These are phyloP conservation scores for Tolypocladium nubicola DNA, from an alignment of 2,329 filamentous ascomycete species.

Conservation along the genomic window DNA sequence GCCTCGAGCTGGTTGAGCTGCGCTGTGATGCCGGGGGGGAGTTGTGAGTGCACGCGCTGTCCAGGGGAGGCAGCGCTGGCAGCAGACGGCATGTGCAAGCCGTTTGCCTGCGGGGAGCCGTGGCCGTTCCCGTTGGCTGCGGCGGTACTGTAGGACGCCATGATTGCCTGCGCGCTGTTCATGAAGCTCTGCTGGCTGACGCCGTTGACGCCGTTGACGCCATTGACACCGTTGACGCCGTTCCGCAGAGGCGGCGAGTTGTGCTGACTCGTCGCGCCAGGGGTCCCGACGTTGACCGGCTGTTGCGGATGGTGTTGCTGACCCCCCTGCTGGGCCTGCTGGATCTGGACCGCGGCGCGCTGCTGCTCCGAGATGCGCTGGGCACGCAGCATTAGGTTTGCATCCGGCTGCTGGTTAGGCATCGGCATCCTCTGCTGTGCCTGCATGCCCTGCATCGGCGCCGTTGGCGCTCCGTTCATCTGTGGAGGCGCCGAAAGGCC, in stretches of 20 bases:
- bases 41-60: constrained; percentile 27
- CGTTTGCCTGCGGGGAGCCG: constrained; percentile 32
- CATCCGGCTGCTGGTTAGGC: constrained; percentile 32
- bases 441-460: constrained; percentile 53
- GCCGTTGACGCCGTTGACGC: constrained; percentile 27
- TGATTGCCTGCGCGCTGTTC: constrained; percentile 41
- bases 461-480: constrained; percentile 57
- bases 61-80: constrained; percentile 32
- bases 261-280: constrained; percentile 26
- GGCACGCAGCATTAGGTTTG: constrained; percentile 50
- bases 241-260: constrained; percentile 33
- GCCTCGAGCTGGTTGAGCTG: constrained; percentile 42
- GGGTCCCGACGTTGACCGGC: constrained; percentile 19
- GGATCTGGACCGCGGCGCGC: constrained; percentile 38
- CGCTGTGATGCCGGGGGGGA: constrained; percentile 34
- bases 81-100: constrained; percentile 35
- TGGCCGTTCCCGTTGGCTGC: constrained; percentile 30
- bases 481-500: constrained; percentile 44
- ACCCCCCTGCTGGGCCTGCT: constrained; percentile 24
- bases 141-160: constrained; percentile 33
- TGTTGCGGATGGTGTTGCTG: constrained; percentile 16
- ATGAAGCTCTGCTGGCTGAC: constrained; percentile 43
- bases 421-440: constrained; percentile 50
- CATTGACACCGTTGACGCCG: constrained; percentile 26
- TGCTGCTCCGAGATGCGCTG: constrained; percentile 59